Evolutionary conservation across 2,329 filamentous ascomycete genomes (phyloP).

Genomic region (Fusarium sp.): DNA sequence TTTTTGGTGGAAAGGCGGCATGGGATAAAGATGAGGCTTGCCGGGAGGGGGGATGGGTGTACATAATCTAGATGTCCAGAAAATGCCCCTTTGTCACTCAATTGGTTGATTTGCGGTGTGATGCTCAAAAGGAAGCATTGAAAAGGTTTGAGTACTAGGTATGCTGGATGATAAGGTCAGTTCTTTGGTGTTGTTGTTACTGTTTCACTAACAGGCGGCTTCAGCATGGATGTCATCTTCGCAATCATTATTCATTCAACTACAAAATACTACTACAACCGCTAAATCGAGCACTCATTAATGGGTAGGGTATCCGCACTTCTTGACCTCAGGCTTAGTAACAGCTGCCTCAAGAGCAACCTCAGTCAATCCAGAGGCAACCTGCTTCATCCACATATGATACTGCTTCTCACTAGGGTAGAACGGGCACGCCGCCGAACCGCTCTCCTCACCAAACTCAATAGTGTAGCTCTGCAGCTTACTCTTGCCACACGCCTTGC

Average conservation of each 20-base stretch:
- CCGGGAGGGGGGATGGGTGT: constrained; percentile 37
- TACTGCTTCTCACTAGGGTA: constrained; percentile 59
- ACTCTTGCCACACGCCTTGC: constrained; percentile 46
- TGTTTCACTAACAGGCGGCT: not conserved
- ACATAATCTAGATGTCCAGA: constrained; percentile 46
- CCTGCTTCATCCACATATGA: constrained; percentile 57
- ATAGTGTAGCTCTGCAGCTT: constrained; percentile 57
- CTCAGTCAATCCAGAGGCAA: constrained; percentile 61
- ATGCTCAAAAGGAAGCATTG: not conserved
- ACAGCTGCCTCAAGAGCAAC: constrained; percentile 50
- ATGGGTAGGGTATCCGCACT: constrained; percentile 23
- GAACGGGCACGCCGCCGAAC: constrained; percentile 51
- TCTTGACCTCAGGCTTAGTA: constrained; percentile 21
- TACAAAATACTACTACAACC: not conserved
- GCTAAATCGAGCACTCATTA: constrained; percentile 4
- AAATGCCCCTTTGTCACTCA: constrained; percentile 44
- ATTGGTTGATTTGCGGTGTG: constrained; percentile 2
- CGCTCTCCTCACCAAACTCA: constrained; percentile 56
- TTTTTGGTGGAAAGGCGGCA: constrained; percentile 19
- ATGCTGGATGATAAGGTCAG: not conserved
- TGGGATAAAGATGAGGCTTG: constrained; percentile 10
- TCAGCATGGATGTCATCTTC: not conserved
- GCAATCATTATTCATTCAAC: constrained; percentile 12
- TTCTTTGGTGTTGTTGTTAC: not conserved
- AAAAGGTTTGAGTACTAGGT: not conserved